Percentiles rank a stretch among this genome's conserved stretches.
Conservation (phyloP, 2,329 filamentous ascomycete species). For the Paecilomyces sp. region DNA sequence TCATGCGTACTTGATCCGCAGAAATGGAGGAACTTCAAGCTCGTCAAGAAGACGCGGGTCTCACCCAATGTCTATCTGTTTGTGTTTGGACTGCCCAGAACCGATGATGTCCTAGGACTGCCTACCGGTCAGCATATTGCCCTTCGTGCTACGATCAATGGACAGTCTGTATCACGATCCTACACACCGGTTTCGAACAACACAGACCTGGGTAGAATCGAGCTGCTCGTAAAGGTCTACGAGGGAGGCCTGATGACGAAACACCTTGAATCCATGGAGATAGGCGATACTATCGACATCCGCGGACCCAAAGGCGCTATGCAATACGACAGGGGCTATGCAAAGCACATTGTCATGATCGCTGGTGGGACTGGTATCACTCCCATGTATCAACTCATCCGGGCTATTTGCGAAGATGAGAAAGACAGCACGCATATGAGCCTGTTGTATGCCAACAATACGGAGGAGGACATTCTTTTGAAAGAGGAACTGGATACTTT, state of each 20-base stretch:
- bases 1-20: not conserved
- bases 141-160: not conserved
- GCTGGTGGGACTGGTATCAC: conserved; percentile 23
- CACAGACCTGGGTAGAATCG: not conserved
- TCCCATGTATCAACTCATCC: conserved; percentile 51
- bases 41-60: not conserved
- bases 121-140: not conserved
- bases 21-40: not conserved
- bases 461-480: not conserved
- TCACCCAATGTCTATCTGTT: not conserved
- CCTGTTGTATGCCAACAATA: not conserved
- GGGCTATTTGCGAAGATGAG: conserved; percentile 11
- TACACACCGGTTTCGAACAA: not conserved
- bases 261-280: not conserved
- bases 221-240: not conserved
- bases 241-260: not conserved
- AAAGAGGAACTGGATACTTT: not conserved
- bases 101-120: not conserved
- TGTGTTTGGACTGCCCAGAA: not conserved
- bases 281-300: conserved; percentile 21
- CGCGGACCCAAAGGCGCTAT: conserved; percentile 31
- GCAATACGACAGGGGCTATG: conserved; percentile 13
- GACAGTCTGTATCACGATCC: not conserved
- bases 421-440: not conserved
- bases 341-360: conserved; percentile 12